phyloP scores from a whole-genome alignment of 108 stramenopile species.

The Nitzschia sp. region DNA sequence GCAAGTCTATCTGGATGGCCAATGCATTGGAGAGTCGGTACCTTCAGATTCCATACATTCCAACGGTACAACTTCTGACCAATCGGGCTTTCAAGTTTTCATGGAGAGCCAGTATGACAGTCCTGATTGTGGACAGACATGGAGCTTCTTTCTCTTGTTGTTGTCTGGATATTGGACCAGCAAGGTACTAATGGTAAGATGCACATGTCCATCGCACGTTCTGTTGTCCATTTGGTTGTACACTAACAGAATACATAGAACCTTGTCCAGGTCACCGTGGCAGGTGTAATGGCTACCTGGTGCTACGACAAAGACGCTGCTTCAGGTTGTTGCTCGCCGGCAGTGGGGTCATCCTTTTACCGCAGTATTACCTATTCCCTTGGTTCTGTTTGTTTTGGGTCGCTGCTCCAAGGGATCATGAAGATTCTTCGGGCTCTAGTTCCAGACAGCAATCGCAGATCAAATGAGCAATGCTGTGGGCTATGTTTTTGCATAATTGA shows the following conservation, averaged over 20 bases:
- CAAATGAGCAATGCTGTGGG: constrained; percentile 18
- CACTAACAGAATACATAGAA: constrained; percentile 29
- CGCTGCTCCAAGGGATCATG: constrained; percentile 56
- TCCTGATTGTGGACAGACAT: constrained; percentile 8
- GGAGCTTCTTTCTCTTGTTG: constrained; percentile 39
- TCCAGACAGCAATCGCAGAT: constrained; percentile 19
- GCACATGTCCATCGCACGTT: background rate
- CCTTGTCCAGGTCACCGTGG: constrained; percentile 62
- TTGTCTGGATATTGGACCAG: constrained; percentile 70
- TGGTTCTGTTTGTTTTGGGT: constrained; percentile 82
- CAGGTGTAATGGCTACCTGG: constrained; percentile 85
- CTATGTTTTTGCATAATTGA: constrained; percentile 40
- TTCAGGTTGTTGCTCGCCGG: constrained; percentile 44
- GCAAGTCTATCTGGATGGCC: constrained; percentile 25
- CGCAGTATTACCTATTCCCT: constrained; percentile 54
- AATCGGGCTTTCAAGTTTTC: background rate
- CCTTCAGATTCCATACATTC: background rate
- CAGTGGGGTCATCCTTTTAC: constrained; percentile 42
- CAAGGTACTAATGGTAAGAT: constrained; percentile 60
- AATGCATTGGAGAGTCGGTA: background rate
- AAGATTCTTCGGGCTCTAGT: constrained; percentile 42
- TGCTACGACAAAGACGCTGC: constrained; percentile 59
- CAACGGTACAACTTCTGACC: background rate
- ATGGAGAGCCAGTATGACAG: background rate
- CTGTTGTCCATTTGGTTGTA: background rate